Conservation (phyloP, 345 rosid genomes). For the Brassica napus region DNA sequence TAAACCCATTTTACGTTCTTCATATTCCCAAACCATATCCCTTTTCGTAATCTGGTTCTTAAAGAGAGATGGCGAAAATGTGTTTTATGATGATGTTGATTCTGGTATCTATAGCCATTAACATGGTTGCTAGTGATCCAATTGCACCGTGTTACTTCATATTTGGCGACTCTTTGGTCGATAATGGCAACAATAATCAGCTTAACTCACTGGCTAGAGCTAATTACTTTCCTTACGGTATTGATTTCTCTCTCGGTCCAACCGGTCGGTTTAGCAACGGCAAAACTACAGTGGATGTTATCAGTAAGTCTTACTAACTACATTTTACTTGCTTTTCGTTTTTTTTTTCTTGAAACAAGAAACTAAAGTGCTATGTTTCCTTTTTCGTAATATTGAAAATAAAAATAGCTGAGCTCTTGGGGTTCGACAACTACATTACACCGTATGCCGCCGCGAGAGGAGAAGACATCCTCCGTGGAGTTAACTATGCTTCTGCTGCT, state of each 20-base stretch:
- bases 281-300: slow-evolving; percentile 71
- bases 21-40: slow-evolving; percentile 5
- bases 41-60: background rate
- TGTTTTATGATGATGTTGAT: slow-evolving; percentile 20
- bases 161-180: slow-evolving; percentile 90
- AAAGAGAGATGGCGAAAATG: slow-evolving; percentile 28
- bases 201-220: slow-evolving; percentile 73
- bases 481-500: slow-evolving; percentile 85
- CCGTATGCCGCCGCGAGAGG: slow-evolving; percentile 66
- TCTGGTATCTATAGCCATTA: slow-evolving; percentile 26
- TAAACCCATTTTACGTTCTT: slow-evolving; percentile 17
- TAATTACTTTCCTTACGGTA: slow-evolving; percentile 84
- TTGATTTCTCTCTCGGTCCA: slow-evolving; percentile 73
- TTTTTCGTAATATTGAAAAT: background rate
- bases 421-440: slow-evolving; percentile 56
- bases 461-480: slow-evolving; percentile 55
- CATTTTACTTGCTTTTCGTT: slow-evolving; percentile 1
- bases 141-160: slow-evolving; percentile 80
- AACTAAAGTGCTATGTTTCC: slow-evolving; percentile 20
- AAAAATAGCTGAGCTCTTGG: slow-evolving; percentile 57
- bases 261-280: slow-evolving; percentile 86
- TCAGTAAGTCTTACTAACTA: slow-evolving; percentile 43
- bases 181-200: slow-evolving; percentile 79
- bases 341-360: background rate
- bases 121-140: slow-evolving; percentile 45